Base-by-base conservation (phyloP, 1,284 basidiomycete species). In the Xanthoconium separans region DNA sequence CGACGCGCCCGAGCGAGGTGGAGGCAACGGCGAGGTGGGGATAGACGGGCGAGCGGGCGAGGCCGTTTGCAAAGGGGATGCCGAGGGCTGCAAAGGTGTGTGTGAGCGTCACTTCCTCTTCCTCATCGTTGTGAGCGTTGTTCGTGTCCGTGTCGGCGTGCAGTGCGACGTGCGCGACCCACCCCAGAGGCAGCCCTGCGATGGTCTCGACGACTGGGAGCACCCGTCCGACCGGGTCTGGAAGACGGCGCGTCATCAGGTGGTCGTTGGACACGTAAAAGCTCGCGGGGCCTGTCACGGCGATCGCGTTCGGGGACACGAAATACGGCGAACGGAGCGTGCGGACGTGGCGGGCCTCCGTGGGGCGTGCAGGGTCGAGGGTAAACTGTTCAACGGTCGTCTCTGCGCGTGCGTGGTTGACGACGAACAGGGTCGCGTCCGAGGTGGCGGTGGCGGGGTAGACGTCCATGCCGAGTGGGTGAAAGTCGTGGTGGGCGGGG, bases 201-300 rank as follows among this genome's bases (percentile, higher is more conserved):
- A 83, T 1, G 2, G 82, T 78, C 64, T 90, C 88, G 45, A 79
- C 41, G 37, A 83, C 30, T 0, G 85, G 80, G 0, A 83, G 61
- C 24, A 81, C 54, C 51, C 69, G 65, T 4, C 82, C 83, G 20
- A 87, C 48, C 6, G 64, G 55, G 37, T 68, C 64, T 1, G 82
- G 81, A 22, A 85, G 73, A 13, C 88, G 79, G 9, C 83, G 75
- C 0, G 87, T 87, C 61, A 89, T 66, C 27, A 81, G 65, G 61
- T 90, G 87, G 63, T 90, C 87, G 62, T 90, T 85, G 33, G 79
- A 80, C 36, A 89, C 76, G 58, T 84, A 84, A 65, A 90, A 88
- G 1, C 82, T 79, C 50, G 76, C 76, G 2, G 79, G 77, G 24
- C 81, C 79, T 7, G 85, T 82, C 41, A 87, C 70, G 8, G 84